A percentile compares a stretch with the other conserved stretches of the same genome.
Evolutionary conservation across 1,139 yeast genomes (phyloP).

Genomic region (Ashbya aceris): DNA sequence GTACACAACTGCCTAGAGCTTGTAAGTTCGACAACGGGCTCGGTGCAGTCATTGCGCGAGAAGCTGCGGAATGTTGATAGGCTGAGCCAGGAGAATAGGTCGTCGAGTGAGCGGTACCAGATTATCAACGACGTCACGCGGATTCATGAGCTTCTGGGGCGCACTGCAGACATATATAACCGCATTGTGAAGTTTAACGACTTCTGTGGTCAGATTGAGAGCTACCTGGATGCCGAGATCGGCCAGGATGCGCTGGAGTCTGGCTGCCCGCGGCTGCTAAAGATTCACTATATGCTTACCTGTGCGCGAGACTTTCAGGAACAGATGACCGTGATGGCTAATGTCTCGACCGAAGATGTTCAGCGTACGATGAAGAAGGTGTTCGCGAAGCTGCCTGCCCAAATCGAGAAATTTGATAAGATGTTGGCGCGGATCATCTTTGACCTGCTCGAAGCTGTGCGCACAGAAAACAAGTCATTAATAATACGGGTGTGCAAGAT

Average conservation of each 20-base stretch:
- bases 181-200: constrained; percentile 52
- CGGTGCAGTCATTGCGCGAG: constrained; percentile 41
- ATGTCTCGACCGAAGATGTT: constrained; percentile 55
- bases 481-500: constrained; percentile 67
- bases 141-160: constrained; percentile 63
- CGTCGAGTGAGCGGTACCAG: constrained; percentile 47
- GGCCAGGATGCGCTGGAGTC: constrained; percentile 44
- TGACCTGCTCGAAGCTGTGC: constrained; percentile 59
- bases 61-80: constrained; percentile 53
- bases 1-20: constrained; percentile 21
- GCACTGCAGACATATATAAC: constrained; percentile 55
- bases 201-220: constrained; percentile 42
- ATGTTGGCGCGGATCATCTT: constrained; percentile 53
- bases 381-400: constrained; percentile 36
- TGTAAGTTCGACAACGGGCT: constrained; percentile 29
- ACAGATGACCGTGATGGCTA: constrained; percentile 49
- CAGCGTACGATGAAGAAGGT: constrained; percentile 57
- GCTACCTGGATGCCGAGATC: constrained; percentile 45
- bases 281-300: constrained; percentile 61
- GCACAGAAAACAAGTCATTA: constrained; percentile 56
- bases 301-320: constrained; percentile 73
- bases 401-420: constrained; percentile 56
- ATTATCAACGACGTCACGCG: constrained; percentile 52
- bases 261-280: constrained; percentile 50
- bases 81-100: constrained; percentile 44